Base-by-base conservation (phyloP, 2,329 filamentous ascomycete species). In the Ceratocystis alfenasii region DNA sequence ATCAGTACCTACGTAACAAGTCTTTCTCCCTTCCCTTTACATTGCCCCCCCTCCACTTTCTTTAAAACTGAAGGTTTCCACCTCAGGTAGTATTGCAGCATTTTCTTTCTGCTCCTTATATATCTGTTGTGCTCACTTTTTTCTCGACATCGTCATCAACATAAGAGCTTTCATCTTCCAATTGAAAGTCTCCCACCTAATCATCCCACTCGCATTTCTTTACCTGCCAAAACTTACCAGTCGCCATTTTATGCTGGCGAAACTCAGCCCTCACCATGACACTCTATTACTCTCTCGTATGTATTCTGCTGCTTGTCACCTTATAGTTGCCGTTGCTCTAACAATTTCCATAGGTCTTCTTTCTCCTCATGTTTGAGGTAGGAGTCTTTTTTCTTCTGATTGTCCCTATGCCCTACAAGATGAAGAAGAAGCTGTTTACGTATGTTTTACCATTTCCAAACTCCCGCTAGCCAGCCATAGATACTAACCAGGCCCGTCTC, bases 281-380 rank as follows among this genome's bases (percentile, higher is more conserved):
- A 74, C 80, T 83, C 73, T 82, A 83, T 77, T 82, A 81, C 75
- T 80, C 77, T 67, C 75, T 83, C 69, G 80, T 82, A 74, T 64
- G 78, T 73, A 3, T 48, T 65, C 20, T 7, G 30, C 12, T 20
- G 10, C 28, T 5, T 25, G 20, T 12, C 48, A 4, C 12, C 36
- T 41, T 63, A 33, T 57, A 53, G 28, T 62, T 57, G 33, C 46
- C 46, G 46, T 17, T 28, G 2, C 5, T 55, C 64, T 64, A 67
- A 30, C 62, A 22, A 69, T 3, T 36, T 62, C 59, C 61, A 62
- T 70, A 94, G 90, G 89, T 94, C 72, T 95, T 95, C 78, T 76
- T 88, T 75, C 84, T 93, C 72, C 81, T 94, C 72, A 84, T 94
- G 77, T 81, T 85, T 72, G 89, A 94, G 85, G 93, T 94, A 88